Percentiles rank a stretch among this genome's conserved stretches.
Evolutionary conservation across 179 eudicot species (phyloP).

Genomic region (Amaranthus tricolor): DNA sequence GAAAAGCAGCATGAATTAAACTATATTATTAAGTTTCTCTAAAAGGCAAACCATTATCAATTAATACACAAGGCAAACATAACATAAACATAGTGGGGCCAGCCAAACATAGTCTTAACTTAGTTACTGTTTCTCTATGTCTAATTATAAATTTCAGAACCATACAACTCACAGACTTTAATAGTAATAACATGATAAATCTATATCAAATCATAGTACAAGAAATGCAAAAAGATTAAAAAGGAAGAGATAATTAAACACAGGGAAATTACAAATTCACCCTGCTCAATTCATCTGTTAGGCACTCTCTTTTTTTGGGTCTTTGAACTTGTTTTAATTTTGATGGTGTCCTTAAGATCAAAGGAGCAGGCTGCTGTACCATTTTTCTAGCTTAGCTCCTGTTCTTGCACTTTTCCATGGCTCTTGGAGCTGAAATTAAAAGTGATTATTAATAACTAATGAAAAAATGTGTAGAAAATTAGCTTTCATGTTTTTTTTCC

Average conservation of each 20-base stretch:
- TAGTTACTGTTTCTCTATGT: constrained; percentile 28
- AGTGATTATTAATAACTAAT: too few relatives aligned
- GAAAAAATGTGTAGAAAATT: too few relatives aligned
- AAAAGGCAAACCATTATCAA: constrained; percentile 7
- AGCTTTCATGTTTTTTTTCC: too few relatives aligned
- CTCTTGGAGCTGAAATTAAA: constrained; percentile 66
- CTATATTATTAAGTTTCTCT: constrained; percentile 17
- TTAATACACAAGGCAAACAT: constrained; percentile 11
- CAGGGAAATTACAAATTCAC: constrained; percentile 34
- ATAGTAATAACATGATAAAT: constrained; percentile 19
- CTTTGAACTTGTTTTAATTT: too few relatives aligned
- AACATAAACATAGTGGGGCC: constrained; percentile 9
- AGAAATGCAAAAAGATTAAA: background rate
- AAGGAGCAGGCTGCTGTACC: constrained; percentile 40
- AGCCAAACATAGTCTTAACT: constrained; percentile 28
- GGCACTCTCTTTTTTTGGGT: constrained; percentile 11
- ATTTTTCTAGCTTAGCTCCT: constrained; percentile 39
- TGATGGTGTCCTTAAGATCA: constrained; percentile 32
- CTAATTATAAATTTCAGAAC: constrained; percentile 33
- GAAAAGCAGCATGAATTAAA: constrained; percentile 19
- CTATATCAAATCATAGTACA: constrained; percentile 26
- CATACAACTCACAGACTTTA: constrained; percentile 31
- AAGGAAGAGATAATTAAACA: constrained; percentile 19
- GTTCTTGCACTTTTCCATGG: constrained; percentile 88
- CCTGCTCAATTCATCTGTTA: constrained; percentile 51